Base-by-base conservation (phyloP, 2,329 filamentous ascomycete genomes). In the Botrytis aclada region DNA sequence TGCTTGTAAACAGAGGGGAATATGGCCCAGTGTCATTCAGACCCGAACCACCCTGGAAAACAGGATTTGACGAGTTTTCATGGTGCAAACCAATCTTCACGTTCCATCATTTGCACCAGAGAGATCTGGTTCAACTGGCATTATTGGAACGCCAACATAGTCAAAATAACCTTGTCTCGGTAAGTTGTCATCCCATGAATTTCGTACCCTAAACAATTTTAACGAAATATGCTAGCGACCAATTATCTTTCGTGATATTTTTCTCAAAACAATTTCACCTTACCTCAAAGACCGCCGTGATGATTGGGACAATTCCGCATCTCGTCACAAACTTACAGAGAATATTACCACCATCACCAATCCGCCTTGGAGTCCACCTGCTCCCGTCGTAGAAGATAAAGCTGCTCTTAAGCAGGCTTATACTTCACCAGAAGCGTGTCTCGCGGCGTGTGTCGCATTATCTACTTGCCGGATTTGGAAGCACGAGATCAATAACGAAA, bases 31-130 rank as follows among this genome's bases (percentile, higher is more conserved):
- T 54, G 20, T 71, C 72, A 29, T 75, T 75, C 61, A 43, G 72
- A 56, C 73, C 67, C 4, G 72, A 75, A 60, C 71, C 74, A 47
- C 74, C 73, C 6, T 75, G 71, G 71, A 75, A 70, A 54, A 74
- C 71, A n/a, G 56, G 56, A 4, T 75, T 74, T 29, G 64, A 72
- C 4, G 65, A 72, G 34, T 58, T 63, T 18, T 51, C 58, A 10
- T 75, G 70, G 73, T 75, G 74, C 63, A 56, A 29, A 41, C 67
- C 70, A 37, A 51, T 74, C 39, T 74, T 75, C 41, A 70, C 61
- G 4, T 73, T 74, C 18, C 74, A 75, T 69, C 73, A 74, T 67
- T 29, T 75, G 20, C 74, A 75, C 47, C 70, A 71, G 10, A 65
- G 54, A 14, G 74, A 75, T 63, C 29, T 73, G 8, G 62, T 67